phyloP scores from a whole-genome alignment of 371 early-diverging fungal genomes.

The Apophysomyces sp. region DNA sequence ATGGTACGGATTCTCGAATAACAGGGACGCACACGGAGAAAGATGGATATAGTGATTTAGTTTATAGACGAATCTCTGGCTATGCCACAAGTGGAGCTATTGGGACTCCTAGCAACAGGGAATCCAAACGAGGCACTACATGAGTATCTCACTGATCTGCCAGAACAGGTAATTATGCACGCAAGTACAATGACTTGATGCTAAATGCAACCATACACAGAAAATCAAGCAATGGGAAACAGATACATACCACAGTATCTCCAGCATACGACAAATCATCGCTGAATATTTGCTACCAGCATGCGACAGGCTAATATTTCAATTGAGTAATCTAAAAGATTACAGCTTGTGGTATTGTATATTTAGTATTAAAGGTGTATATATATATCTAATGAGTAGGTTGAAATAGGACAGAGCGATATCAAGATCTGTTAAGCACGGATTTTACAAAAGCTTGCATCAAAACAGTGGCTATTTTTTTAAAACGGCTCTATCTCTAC shows the following conservation, averaged over 20 bases:
- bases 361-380: background rate
- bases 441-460: background rate
- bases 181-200: background rate
- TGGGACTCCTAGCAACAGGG: conserved; percentile 5
- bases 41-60: background rate
- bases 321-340: conserved; percentile 1
- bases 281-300: conserved; percentile 5
- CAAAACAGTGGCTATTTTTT: background rate
- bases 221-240: conserved; percentile 9
- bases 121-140: background rate
- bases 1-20: background rate
- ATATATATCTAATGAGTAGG: background rate
- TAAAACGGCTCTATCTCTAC: background rate
- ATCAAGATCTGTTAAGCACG: background rate
- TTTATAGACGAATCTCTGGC: background rate
- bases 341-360: conserved; percentile 2
- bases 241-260: background rate
- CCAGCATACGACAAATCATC: conserved; percentile 3
- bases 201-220: background rate
- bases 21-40: too few relatives aligned
- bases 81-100: conserved; percentile 4
- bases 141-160: conserved; percentile 5
- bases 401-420: conserved; percentile 6
- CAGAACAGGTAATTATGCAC: background rate
- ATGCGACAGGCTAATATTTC: background rate